Evolutionary conservation across 495 filamentous ascomycete genomes (phyloP), one percentile per base, ranked within the genome.

Genomic region (Talaromyces liani): DNA sequence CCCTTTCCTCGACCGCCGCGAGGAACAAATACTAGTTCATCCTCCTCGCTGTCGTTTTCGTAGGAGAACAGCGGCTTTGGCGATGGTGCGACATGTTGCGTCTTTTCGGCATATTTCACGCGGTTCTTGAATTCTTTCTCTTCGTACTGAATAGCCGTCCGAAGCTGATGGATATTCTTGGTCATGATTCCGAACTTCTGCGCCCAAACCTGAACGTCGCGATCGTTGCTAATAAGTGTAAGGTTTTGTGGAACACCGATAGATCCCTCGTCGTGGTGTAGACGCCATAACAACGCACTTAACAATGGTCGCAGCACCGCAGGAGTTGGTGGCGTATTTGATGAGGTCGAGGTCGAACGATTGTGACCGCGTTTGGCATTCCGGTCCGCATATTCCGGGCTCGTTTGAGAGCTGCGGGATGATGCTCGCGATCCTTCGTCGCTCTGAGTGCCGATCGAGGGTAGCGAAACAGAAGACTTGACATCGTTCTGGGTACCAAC

Each of bases 151-250:
- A 87, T 82, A 24, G 80, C 80, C 29, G 83, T 84, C 29, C 83
- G 82, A 54, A 86, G 68, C 63, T 86, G 84, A 66, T 85, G 81
- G 29, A 86, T 82, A 59, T 81, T 82, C 71, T 86, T 87, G 22
- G 78, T 79, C 0, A 75, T 77, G 53, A 88, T 82, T 9, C 83
- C 84, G 62, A 87, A 88, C 53, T 83, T 83, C 66, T 82, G 78
- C 0, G 85, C 85, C 77, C 83, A 85, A 2, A 76, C 66, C 56
- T 82, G 76, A 8, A 84, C 85, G 60, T 69, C 67, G 0, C 75
- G 77, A 64, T 88, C 84, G 65, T 88, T 88, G 45, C 82, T 85
- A 24, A 89, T 75, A 72, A 84, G 67, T 71, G 86, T 81, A 72
- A 75, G 80, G 65, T 55, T 75, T 70, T 71, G 78, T 31, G 69